Conservation (phyloP, 805 yeast species). For the Saturnispora diversa region DNA sequence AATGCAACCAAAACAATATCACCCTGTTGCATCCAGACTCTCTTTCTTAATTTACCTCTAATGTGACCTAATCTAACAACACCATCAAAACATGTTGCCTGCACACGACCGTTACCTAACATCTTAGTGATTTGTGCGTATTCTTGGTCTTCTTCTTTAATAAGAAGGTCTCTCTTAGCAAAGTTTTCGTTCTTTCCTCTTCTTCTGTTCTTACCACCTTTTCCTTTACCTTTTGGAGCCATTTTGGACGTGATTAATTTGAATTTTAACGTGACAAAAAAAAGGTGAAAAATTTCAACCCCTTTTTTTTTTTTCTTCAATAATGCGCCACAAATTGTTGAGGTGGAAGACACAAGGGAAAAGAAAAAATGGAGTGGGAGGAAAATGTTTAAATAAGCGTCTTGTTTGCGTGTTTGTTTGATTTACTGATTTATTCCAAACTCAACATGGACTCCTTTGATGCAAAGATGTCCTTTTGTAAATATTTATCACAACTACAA, state of each 20-base stretch:
- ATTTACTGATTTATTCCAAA: neutral
- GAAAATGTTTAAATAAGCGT: too few species aligned
- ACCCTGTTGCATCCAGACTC: slow-evolving; percentile 99
- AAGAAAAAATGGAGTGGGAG: neutral
- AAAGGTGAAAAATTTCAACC: neutral
- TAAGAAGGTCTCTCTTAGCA: slow-evolving; percentile 88
- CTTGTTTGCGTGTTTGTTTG: too few species aligned
- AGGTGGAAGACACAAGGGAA: neutral
- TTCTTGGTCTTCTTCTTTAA: slow-evolving; percentile 95
- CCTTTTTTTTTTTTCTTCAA: neutral
- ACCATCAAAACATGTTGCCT: slow-evolving; percentile 93
- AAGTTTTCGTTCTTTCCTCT: slow-evolving; percentile 96
- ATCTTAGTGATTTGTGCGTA: slow-evolving; percentile 97
- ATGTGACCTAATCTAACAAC: slow-evolving; percentile 91
- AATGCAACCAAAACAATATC: slow-evolving; percentile 91
- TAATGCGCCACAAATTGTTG: neutral
- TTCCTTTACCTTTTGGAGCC: slow-evolving; percentile 35
- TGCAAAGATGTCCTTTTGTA: slow-evolving; percentile 67
- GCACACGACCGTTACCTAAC: slow-evolving; percentile 97
- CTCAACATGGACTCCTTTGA: slow-evolving; percentile 77
- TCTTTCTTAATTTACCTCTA: slow-evolving; percentile 98
- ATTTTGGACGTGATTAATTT: slow-evolving; percentile 26
- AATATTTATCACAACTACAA: slow-evolving; percentile 53
- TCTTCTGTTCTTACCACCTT: slow-evolving; percentile 91
- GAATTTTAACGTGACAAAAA: neutral